These are phyloP conservation scores for Gossypium trilobum DNA, from an alignment of 441 rosid genomes.

Conservation along the genomic window DNA sequence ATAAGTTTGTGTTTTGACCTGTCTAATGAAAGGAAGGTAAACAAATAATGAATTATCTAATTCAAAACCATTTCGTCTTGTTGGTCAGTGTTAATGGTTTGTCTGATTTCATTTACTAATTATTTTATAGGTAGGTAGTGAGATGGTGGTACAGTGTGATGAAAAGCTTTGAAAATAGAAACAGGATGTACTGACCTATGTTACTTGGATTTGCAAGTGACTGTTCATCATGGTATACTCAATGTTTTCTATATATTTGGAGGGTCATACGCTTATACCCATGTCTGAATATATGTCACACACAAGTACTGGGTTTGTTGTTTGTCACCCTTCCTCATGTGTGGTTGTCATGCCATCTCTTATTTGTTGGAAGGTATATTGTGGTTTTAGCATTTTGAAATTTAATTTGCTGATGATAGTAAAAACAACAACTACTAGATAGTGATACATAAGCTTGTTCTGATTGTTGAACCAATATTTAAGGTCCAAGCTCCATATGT, in stretches of 20 bases:
- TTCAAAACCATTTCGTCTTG: neutral
- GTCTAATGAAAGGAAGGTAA: neutral
- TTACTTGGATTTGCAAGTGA: too few species aligned
- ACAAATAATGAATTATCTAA: neutral
- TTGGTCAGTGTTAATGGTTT: neutral
- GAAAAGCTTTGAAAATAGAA: neutral
- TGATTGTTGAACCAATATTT: neutral
- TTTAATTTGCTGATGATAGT: neutral
- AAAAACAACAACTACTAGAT: neutral
- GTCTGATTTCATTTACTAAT: neutral
- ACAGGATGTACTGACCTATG: neutral
- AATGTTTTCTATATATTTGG: too few species aligned
- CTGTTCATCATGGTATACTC: too few species aligned
- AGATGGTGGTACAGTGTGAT: too few species aligned
- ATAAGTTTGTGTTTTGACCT: neutral
- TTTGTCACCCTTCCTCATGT: neutral
- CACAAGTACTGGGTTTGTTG: too few species aligned
- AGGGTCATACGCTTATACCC: too few species aligned
- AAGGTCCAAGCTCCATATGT: neutral
- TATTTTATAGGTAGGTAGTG: too few species aligned
- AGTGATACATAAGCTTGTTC: neutral
- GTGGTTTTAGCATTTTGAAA: neutral
- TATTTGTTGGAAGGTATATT: conserved; percentile 1
- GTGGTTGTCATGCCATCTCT: too few species aligned
- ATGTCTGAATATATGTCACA: too few species aligned